Base-by-base conservation (phyloP, 2,329 filamentous ascomycete species). In the Pyricularia grisea region DNA sequence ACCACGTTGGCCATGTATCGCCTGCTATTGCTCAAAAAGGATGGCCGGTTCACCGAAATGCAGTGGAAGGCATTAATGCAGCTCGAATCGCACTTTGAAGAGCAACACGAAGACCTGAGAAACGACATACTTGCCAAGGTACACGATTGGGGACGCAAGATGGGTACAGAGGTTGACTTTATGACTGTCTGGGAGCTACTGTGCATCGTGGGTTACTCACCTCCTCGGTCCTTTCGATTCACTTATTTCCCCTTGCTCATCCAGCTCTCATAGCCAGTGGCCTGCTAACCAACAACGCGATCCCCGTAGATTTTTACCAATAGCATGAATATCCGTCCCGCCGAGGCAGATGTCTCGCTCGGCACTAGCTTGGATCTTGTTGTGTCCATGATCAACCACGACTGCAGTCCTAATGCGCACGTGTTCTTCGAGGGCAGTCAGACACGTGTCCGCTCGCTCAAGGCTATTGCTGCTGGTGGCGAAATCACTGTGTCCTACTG, bases 401-500 rank as follows among this genome's bases (percentile, higher is more conserved):
- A 74, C 0, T 81, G 79, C 68, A 72, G 75, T 0, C 77, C 78
- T 11, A 81, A 80, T 58, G 74, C 75, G 2, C 71, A 76, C 42
- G 71, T 77, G 31, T 75, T 76, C 66, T 76, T 77, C 25, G 75
- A 79, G 65, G 76, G 77, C 17, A 70, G 68, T 30, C 69, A 78
- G 67, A 69, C 78, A 1, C 72, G 74, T 1, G 73, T 79, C 14
- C 74, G 77, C 0, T 76, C 78, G 10, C 69, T 77, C 9, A 74
- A 68, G 31, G 69, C 71, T 12, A 76, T 81, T 60, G n/a, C 68
- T 0, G 73, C 75, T 0, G 77, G 77, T 12, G 75, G 77, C 11
- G 79, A 81, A 69, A 73, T 81, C 33, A 78, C 75, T 11, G 73
- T 79, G 10, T 75, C 73, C 65, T 79, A 79, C 67, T 68, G 72